A percentile compares a stretch with the other conserved stretches of the same genome.
These are phyloP conservation scores for Phytophthora nicotianae DNA, from an alignment of 352 stramenopile genomes.

Conservation along the genomic window DNA sequence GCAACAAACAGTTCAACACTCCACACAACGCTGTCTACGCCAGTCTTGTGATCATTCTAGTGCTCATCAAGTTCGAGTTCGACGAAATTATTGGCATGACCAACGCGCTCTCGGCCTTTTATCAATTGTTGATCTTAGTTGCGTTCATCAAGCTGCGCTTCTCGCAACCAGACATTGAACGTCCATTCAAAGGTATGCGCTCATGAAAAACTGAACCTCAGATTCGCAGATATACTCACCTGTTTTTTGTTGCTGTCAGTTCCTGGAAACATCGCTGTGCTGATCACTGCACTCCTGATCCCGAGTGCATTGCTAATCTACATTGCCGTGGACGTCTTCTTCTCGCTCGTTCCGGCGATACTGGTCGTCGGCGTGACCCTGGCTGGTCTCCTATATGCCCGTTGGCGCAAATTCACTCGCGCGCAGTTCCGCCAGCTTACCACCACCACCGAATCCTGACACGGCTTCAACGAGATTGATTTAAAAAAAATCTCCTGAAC, in stretches of 20 bases:
- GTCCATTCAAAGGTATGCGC: slow-evolving; percentile 42
- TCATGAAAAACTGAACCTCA: not conserved
- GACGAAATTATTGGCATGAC: slow-evolving; percentile 85
- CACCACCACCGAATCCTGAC: slow-evolving; percentile 31
- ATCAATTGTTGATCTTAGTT: slow-evolving; percentile 83
- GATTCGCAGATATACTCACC: not conserved
- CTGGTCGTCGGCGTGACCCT: slow-evolving; percentile 46
- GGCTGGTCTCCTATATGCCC: slow-evolving; percentile 43
- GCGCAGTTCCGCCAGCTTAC: slow-evolving; percentile 46
- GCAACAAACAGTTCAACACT: slow-evolving; percentile 58
- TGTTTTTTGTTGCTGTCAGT: slow-evolving; percentile 24
- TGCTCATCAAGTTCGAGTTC: slow-evolving; percentile 70
- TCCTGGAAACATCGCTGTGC: slow-evolving; percentile 34
- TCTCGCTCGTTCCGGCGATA: slow-evolving; percentile 43
- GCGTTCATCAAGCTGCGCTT: slow-evolving; percentile 90
- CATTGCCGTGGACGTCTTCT: slow-evolving; percentile 55
- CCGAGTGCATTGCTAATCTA: slow-evolving; percentile 47
- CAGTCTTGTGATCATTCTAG: slow-evolving; percentile 55
- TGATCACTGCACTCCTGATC: slow-evolving; percentile 40
- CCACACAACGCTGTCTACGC: slow-evolving; percentile 53
- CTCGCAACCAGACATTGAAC: slow-evolving; percentile 55
- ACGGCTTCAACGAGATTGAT: not conserved
- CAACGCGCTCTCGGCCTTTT: slow-evolving; percentile 91
- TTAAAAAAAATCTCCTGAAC: not conserved
- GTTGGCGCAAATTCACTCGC: slow-evolving; percentile 49